Percentiles rank a stretch among this genome's conserved stretches.
These are phyloP conservation scores for Globisporangium echinulatum DNA, from an alignment of 352 stramenopile species.

Conservation along the genomic window DNA sequence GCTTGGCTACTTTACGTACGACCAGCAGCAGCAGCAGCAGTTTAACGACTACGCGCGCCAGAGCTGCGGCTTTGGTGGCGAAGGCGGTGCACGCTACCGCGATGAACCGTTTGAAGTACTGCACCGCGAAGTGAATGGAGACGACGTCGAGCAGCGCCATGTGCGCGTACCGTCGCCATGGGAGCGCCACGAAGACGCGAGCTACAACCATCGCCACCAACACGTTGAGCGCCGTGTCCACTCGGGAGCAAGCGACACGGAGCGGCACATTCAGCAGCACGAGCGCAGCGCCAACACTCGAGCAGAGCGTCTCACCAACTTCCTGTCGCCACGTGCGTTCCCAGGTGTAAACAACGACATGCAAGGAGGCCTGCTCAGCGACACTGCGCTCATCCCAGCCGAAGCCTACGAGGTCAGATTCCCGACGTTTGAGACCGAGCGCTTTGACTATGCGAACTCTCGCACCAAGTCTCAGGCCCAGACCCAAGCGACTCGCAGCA, in stretches of 20 bases:
- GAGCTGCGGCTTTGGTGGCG: neutral
- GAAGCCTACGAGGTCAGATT: neutral
- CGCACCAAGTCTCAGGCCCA: neutral
- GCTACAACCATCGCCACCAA: neutral
- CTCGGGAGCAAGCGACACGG: no score
- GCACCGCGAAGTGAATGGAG: neutral
- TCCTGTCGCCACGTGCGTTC: neutral
- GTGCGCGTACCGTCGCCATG: conserved; percentile 1
- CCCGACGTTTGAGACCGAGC: neutral
- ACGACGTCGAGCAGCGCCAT: neutral
- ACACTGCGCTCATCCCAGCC: neutral
- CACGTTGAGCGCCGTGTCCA: neutral
- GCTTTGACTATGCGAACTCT: neutral
- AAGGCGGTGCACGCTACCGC: neutral
- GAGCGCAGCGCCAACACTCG: neutral
- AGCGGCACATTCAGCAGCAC: neutral
- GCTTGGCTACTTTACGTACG: conserved; percentile 9
- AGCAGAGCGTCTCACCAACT: neutral
- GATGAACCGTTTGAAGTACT: neutral
- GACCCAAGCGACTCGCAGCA: neutral
- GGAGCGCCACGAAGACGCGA: neutral
- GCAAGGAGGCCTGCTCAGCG: neutral
- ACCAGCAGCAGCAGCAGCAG: neutral
- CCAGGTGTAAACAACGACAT: neutral
- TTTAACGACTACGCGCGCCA: conserved; percentile 1